Evolutionary conservation across 2,329 filamentous ascomycete species (phyloP), one percentile per base, ranked within the genome.

Genomic region (Fusarium sp.): DNA sequence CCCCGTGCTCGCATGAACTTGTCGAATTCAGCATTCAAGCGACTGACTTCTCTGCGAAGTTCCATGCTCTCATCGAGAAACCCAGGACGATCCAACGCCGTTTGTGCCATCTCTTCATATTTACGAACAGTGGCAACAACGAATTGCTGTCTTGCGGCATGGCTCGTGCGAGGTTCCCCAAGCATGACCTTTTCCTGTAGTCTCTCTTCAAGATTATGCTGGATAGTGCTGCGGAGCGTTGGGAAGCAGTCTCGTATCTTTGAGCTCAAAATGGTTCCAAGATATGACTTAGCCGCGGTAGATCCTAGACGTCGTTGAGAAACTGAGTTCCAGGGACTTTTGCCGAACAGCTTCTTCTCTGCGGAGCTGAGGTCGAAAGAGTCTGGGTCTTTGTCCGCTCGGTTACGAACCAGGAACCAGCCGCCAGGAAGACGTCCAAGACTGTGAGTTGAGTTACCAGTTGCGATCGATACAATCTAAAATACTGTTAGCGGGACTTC

Each of bases 361-460:
- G 70, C 73, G 10, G 60, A 37, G 10, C 57, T 66, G 5, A 76
- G 67, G 18, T 79, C 67, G 43, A 76, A 60, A 5, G 52, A 73
- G 2, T 65, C 60, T 0, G 68, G 54, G 2, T 75, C 71, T 3
- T 61, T 60, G 4, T 67, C 59, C 11, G 76, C 74, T n/a, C 63
- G 59, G 35, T 80, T 80, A 20, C 76, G 74, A 13, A 80, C 79
- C 3, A 79, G 72, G 27, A 80, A 80, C 77, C 78, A 80, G 8
- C 74, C 73, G 6, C 74, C 60, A 9, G 53, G 49, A 11, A 63
- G 43, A 21, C 50, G 40, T 10, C 45, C 58, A 4, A 40, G 20
- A 4, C 49, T 58, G 17, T 54, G 40, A 15, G 27, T 14, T 20
- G 64, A 56, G n/a, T 49, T 17, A 11, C 52, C 31, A 11, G 41